A percentile compares a stretch with the other conserved stretches of the same genome.
phyloP scores from a whole-genome alignment of 352 stramenopile genomes.

The Saprolegnia parasitica region DNA sequence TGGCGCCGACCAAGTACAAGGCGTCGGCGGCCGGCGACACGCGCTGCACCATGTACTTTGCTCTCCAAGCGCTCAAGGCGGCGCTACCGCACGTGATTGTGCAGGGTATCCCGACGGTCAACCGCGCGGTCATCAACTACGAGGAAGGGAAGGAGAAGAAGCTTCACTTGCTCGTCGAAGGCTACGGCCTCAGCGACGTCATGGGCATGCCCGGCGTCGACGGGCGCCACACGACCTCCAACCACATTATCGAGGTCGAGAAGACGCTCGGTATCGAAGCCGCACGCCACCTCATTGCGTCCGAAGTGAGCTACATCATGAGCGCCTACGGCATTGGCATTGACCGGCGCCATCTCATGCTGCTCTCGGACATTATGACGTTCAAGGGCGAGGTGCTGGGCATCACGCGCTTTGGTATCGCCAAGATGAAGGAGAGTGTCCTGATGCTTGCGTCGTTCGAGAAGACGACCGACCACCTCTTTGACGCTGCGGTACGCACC shows the following conservation, averaged over 20 bases:
- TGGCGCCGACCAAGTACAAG: slow-evolving; percentile 84
- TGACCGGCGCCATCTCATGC: slow-evolving; percentile 97
- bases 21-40: slow-evolving; percentile 64
- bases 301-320: slow-evolving; percentile 99
- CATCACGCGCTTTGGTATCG: slow-evolving; percentile 97
- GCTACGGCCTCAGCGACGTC: slow-evolving; percentile 96
- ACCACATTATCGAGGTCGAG: slow-evolving; percentile 98
- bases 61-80: slow-evolving; percentile 94
- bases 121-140: slow-evolving; percentile 98
- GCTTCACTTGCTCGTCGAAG: slow-evolving; percentile 98
- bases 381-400: slow-evolving; percentile 92
- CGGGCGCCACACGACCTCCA: slow-evolving; percentile 93
- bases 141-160: slow-evolving; percentile 71
- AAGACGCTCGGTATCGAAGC: slow-evolving; percentile 98
- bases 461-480: slow-evolving; percentile 99
- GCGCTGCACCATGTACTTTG: slow-evolving; percentile 84
- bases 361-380: slow-evolving; percentile 99
- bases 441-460: slow-evolving; percentile 99
- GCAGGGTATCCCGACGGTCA: slow-evolving; percentile 96
- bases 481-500: slow-evolving; percentile 90
- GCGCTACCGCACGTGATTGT: slow-evolving; percentile 96
- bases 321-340: slow-evolving; percentile 98
- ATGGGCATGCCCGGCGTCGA: slow-evolving; percentile 98
- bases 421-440: slow-evolving; percentile 99
- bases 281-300: slow-evolving; percentile 93